Conservation (phyloP, 257 asterid genomes). For the Dorcoceras hygrometricum region DNA sequence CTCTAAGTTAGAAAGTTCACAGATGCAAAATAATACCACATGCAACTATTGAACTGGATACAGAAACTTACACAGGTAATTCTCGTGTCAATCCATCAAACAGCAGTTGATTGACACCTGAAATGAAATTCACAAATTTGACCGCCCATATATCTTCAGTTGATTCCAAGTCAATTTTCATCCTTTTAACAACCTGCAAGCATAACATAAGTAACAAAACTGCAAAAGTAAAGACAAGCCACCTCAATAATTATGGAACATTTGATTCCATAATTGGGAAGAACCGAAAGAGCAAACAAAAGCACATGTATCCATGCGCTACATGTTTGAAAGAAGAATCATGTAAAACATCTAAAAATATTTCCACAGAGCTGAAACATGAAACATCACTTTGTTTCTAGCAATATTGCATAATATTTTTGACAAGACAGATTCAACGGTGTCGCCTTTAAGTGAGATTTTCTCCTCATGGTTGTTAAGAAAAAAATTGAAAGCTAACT, state of each 20-base stretch:
- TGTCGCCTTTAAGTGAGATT: too few species aligned
- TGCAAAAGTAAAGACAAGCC: background rate
- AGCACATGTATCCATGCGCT: background rate
- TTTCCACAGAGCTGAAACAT: background rate
- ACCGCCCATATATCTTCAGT: background rate
- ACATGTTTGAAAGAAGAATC: background rate
- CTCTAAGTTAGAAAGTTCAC: constrained; percentile 17
- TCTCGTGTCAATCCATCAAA: background rate
- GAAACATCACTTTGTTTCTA: background rate
- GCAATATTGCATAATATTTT: background rate
- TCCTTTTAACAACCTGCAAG: background rate
- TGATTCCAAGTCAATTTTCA: background rate
- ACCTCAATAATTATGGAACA: background rate
- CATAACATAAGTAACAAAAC: background rate
- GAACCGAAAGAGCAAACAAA: background rate
- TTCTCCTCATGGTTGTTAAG: too few species aligned
- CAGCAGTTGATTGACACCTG: background rate
- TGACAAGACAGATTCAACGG: background rate
- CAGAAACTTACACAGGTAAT: constrained; percentile 62
- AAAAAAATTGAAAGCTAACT: too few species aligned
- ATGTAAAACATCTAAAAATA: background rate
- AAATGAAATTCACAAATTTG: background rate
- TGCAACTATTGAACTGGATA: background rate
- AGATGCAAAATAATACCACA: constrained; percentile 8
- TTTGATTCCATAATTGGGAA: background rate